Evolutionary conservation across 1,284 basidiomycete species (phyloP).

Genomic region (Ganoderma lingzhi): DNA sequence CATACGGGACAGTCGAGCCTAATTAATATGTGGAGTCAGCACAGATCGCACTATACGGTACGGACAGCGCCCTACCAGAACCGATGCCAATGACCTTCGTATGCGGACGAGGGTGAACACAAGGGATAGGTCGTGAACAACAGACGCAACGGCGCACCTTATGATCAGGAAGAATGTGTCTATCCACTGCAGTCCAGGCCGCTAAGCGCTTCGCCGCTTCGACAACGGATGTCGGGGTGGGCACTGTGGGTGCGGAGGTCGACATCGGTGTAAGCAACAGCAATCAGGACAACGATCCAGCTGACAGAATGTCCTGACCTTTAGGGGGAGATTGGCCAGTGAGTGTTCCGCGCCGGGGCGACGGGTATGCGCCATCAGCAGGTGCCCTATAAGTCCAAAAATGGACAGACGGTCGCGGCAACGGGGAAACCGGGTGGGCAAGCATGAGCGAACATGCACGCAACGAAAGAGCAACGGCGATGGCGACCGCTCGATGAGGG

Average conservation of each 20-base stretch:
- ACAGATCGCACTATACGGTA: not conserved
- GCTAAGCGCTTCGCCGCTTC: constrained; percentile 91
- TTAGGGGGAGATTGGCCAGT: constrained; percentile 32
- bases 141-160: constrained; percentile 61
- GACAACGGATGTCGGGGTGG: constrained; percentile 51
- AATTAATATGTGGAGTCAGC: constrained; percentile 6
- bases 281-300: not conserved
- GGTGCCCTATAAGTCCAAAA: constrained; percentile 29
- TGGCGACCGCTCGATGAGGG: constrained; percentile 5
- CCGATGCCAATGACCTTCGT: constrained; percentile 89
- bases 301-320: constrained; percentile 27
- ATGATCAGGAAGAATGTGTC: constrained; percentile 85
- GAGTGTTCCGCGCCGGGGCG: constrained; percentile 32
- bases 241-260: constrained; percentile 12
- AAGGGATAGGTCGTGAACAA: not conserved
- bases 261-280: not conserved
- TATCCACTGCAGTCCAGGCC: constrained; percentile 94
- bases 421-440: constrained; percentile 19
- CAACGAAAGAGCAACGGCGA: not conserved
- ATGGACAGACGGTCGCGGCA: constrained; percentile 13
- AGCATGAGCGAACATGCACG: constrained; percentile 26
- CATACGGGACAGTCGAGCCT: constrained; percentile 98
- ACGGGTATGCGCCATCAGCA: constrained; percentile 35
- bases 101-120: not conserved
- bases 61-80: constrained; percentile 60